Conservation (phyloP, 2,329 filamentous ascomycete genomes). For the Sporothrix dimorphospora region DNA sequence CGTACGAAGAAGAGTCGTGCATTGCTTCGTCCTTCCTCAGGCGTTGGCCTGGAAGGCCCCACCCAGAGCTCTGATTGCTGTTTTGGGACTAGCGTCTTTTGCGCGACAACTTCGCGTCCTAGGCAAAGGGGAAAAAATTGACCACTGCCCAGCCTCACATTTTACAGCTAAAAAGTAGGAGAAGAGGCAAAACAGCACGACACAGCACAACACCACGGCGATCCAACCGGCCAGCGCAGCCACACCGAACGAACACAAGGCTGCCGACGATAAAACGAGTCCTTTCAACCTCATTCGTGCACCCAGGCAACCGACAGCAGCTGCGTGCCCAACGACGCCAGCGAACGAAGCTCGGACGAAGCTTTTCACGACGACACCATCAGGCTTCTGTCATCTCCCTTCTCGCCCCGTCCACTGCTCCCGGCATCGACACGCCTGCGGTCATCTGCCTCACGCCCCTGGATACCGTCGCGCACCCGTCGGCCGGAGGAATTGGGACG, state of each 20-base stretch:
- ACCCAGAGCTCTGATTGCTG: constrained; percentile 25
- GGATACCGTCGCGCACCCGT: background rate
- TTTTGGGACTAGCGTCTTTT: constrained; percentile 36
- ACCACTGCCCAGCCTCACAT: constrained; percentile 28
- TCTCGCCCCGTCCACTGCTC: background rate
- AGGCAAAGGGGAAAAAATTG: constrained; percentile 31
- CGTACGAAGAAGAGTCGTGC: background rate
- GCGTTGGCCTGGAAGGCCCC: constrained; percentile 5
- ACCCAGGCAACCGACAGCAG: background rate
- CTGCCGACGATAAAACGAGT: background rate
- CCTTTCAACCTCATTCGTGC: background rate
- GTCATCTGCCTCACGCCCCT: background rate
- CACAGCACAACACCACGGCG: background rate
- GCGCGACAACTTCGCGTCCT: constrained; percentile 38
- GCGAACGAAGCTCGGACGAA: background rate
- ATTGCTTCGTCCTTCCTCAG: background rate
- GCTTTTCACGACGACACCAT: background rate
- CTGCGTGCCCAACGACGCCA: background rate
- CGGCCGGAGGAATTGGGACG: background rate
- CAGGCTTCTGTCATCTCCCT: background rate
- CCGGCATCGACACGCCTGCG: background rate
- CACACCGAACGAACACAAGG: background rate
- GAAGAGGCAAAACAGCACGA: constrained; percentile 14
- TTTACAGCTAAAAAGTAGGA: constrained; percentile 4
- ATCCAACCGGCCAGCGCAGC: background rate